Evolutionary conservation across 805 yeast genomes (phyloP).

Genomic region (Cyberlindnera xylosilytica): DNA sequence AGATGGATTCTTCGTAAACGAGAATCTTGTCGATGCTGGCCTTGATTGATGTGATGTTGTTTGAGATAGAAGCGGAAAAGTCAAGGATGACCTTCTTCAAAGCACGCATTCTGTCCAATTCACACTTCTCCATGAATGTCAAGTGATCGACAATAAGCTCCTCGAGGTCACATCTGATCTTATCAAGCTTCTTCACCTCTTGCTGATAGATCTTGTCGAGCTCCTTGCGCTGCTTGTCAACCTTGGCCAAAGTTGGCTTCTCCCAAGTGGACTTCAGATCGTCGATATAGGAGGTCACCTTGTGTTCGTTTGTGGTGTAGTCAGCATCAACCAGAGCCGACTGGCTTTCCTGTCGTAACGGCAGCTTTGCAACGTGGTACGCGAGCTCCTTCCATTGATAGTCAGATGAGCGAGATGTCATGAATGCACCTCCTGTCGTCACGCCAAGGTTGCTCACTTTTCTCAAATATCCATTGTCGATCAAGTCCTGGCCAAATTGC

Average conservation of each 20-base stretch:
- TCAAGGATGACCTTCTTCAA: conserved; percentile 73
- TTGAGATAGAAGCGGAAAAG: conserved; percentile 63
- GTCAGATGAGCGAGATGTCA: conserved; percentile 66
- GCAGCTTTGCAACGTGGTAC: conserved; percentile 47
- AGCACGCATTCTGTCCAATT: conserved; percentile 71
- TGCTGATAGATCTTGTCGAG: conserved; percentile 56
- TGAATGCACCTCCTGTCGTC: conserved; percentile 68
- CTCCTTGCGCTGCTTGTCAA: conserved; percentile 53
- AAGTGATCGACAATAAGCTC: conserved; percentile 69
- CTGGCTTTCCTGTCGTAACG: conserved; percentile 14
- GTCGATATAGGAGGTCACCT: conserved; percentile 20
- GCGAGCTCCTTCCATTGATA: conserved; percentile 82
- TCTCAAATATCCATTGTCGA: conserved; percentile 57
- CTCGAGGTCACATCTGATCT: conserved; percentile 68
- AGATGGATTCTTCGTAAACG: conserved; percentile 65
- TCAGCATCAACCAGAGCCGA: conserved; percentile 27
- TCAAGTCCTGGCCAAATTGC: conserved; percentile 67
- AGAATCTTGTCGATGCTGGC: conserved; percentile 57
- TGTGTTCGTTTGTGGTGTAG: conserved; percentile 22
- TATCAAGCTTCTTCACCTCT: conserved; percentile 58
- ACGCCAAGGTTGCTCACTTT: conserved; percentile 56
- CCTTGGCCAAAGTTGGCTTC: conserved; percentile 47
- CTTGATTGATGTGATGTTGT: conserved; percentile 55
- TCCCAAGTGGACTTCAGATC: conserved; percentile 36
- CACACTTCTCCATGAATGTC: conserved; percentile 78